Evolutionary conservation across 495 filamentous ascomycete genomes (phyloP), one percentile per base, ranked within the genome.

Genomic region (Aspergillus conjunctus): DNA sequence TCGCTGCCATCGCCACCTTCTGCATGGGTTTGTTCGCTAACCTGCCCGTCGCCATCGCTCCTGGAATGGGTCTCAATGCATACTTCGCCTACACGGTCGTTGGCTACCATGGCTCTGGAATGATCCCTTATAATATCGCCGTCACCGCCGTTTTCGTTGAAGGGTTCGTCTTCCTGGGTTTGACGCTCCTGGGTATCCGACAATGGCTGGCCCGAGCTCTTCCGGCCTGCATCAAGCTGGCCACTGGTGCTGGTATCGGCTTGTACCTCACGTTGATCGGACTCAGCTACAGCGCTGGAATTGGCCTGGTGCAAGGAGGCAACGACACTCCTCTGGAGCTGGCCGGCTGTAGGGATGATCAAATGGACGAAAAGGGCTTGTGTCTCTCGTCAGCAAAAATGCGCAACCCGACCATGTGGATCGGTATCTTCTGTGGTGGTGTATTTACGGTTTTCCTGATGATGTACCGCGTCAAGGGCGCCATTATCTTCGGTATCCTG

Each of bases 11-110:
- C 10, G 81, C 82, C 0, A 86, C 80, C 12, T 91, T 92, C 71
- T 85, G 81, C 71, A 89, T 93, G 85, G 90, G 90, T 8, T 71
- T 92, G 0, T 84, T 89, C 56, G 84, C 89, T 50, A 89, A 88
- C 51, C 64, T 83, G 62, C 90, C 90, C 3, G 87, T 93, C 50
- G 86, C 85, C 7, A 76, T 93, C 51, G 91, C 89, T 5, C 90
- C 91, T 12, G 90, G 90, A 31, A 91, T 93, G 89, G 91, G 90
- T 15, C 62, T 93, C 56, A 93, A 93, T 67, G 90, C 90, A 3
- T 93, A 93, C 69, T 93, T 93, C 58, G 82, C 90, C 11, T 93
- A 88, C 68, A 90, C 88, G 30, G 90, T 93, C 43, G 90, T 93
- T 43, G 90, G 90, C 17, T 81, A 74, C 46, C 85, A 92, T 65